phyloP scores from a whole-genome alignment of 805 yeast species.

The Saccharomyces kudriavzevii region DNA sequence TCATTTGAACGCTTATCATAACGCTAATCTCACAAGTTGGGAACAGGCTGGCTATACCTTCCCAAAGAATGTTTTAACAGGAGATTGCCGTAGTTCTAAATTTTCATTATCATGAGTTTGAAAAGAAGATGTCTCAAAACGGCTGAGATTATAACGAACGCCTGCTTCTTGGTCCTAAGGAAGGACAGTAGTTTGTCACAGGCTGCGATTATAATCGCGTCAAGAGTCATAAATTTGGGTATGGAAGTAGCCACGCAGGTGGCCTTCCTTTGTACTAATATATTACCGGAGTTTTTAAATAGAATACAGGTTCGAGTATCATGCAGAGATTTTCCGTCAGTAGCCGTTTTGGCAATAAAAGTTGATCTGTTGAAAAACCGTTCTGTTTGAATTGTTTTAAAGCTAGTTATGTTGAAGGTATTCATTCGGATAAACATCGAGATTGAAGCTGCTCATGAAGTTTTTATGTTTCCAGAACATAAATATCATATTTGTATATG shows the following conservation, averaged over 20 bases:
- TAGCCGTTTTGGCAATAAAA: background rate
- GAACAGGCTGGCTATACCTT: constrained; percentile 57
- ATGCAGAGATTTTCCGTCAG: background rate
- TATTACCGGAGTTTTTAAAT: background rate
- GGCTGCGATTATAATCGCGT: background rate
- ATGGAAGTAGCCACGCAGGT: background rate
- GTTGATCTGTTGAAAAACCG: background rate
- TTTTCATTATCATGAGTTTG: constrained; percentile 3
- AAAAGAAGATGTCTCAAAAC: too few species aligned
- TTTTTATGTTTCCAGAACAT: background rate
- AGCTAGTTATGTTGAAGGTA: background rate
- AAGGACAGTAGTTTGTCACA: background rate
- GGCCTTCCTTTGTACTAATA: background rate
- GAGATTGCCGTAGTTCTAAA: constrained; percentile 38
- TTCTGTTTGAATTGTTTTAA: background rate
- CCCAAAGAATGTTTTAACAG: constrained; percentile 57
- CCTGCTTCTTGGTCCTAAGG: background rate
- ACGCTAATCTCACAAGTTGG: constrained; percentile 71
- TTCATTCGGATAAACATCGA: background rate
- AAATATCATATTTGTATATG: background rate
- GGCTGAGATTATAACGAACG: background rate
- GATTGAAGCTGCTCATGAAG: background rate
- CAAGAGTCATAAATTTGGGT: background rate
- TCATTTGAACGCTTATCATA: constrained; percentile 62
- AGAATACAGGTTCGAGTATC: background rate